Evolutionary conservation across 306 rosid species (phyloP), one percentile per base, ranked within the genome.

Genomic region (Sindora glabra): DNA sequence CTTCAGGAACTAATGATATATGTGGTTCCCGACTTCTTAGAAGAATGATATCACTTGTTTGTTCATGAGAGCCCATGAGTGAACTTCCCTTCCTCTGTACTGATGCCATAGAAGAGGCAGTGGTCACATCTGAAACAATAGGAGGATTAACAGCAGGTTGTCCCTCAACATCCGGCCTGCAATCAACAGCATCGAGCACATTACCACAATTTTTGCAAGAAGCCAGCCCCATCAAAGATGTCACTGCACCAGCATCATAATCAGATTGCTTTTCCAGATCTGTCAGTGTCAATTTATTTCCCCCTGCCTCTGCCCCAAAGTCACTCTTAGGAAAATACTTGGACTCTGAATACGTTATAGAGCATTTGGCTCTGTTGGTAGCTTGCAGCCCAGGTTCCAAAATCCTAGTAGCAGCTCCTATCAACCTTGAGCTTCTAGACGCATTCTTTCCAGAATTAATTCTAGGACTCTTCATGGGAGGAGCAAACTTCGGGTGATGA

Each of bases 351-450:
- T 84, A 79, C 6, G 79, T 65, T 59, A 87, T 68, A 48, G 90
- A 67, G 16, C 62, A 49, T 67, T 83, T 84, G 15, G 74, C 73
- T 62, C 78, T 80, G 62, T 75, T 75, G 2, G 77, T 62, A 59
- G 76, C 73, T 61, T 82, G 95, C 79, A 90, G 16, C 26, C 95
- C 87, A 8, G 97, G 96, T 75, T 90, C 97, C 79, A 90, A 83
- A 68, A 90, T 83, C 67, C 65, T 83, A 54, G 95, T 76, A 23
- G 97, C 97, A 12, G 95, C 95, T 58, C 84, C 96, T 22, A 90
- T 79, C 64, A 87, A 73, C 65, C 95, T 85, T 11, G 96, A 81
- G 65, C 84, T 80, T 29, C 84, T 77, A 56, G 82, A 80, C 26
- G 39, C 75, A 45, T 74, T 77, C 72, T 74, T 90, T 14, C 81